Percentiles rank a stretch among this genome's conserved stretches.
These are phyloP conservation scores for Starmerella floricola DNA, from an alignment of 805 yeast species.

Conservation along the genomic window DNA sequence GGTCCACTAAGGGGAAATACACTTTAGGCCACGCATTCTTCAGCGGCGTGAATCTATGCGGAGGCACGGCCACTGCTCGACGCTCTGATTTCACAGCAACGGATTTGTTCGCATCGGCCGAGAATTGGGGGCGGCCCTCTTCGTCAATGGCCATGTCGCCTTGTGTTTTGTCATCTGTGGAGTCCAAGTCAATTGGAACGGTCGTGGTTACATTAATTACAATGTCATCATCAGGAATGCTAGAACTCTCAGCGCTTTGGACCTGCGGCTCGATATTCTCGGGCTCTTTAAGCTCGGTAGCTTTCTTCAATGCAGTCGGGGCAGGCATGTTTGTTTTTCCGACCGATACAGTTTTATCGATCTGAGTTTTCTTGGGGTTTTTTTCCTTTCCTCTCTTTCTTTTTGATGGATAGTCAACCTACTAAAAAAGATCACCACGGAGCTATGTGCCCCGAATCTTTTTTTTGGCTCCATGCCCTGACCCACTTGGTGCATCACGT, in stretches of 20 bases:
- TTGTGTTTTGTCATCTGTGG: constrained; percentile 21
- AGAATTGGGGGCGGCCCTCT: constrained; percentile 76
- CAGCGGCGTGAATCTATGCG: constrained; percentile 92
- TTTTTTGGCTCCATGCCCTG: not conserved
- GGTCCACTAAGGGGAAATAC: constrained; percentile 92
- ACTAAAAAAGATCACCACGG: no score
- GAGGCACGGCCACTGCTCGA: constrained; percentile 88
- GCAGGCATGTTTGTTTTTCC: constrained; percentile 26
- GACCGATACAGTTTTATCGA: no score
- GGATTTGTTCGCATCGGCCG: constrained; percentile 54
- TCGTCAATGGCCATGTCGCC: constrained; percentile 53
- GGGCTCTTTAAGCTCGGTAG: constrained; percentile 17
- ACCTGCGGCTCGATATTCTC: no score
- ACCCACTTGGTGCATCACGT: not conserved
- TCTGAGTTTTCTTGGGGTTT: no score
- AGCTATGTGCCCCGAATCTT: not conserved
- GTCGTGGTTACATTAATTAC: constrained; percentile 37
- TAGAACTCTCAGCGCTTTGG: no score
- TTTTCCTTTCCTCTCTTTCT: no score
- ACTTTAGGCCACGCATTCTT: constrained; percentile 85
- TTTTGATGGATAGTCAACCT: no score
- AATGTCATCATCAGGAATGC: constrained; percentile 31
- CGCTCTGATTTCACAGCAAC: constrained; percentile 66
- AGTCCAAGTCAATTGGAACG: constrained; percentile 20
- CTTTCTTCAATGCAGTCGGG: constrained; percentile 28